These are phyloP conservation scores for Geranomyces michiganensis DNA, from an alignment of 192 early-diverging fungal species.

Conservation along the genomic window DNA sequence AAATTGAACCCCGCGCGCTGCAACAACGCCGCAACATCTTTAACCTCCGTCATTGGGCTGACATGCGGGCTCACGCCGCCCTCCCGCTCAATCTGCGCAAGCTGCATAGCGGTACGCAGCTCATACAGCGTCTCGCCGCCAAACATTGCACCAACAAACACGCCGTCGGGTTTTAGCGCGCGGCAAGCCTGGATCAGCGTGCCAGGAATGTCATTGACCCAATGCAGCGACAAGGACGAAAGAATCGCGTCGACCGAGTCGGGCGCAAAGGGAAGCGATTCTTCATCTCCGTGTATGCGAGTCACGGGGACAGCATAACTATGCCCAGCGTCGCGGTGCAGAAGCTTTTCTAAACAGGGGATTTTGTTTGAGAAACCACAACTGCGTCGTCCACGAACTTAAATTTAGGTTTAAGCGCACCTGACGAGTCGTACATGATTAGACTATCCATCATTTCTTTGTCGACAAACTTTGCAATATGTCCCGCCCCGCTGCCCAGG, in stretches of 20 bases:
- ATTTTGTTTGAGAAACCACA: no score
- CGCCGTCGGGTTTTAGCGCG: conserved; percentile 86
- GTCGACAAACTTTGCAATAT: conserved; percentile 81
- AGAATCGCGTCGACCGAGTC: no score
- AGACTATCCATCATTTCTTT: no score
- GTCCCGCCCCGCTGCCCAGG: conserved; percentile 85
- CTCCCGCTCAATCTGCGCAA: conserved; percentile 90
- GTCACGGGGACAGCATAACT: conserved; percentile 68
- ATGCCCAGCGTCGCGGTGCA: conserved; percentile 56
- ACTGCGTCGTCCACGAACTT: no score
- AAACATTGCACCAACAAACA: conserved; percentile 92
- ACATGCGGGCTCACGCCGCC: conserved; percentile 87
- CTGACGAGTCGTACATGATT: no score
- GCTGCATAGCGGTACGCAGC: conserved; percentile 82
- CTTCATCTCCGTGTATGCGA: conserved; percentile 83
- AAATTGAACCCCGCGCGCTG: conserved; percentile 84
- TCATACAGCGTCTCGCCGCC: conserved; percentile 97
- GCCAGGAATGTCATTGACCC: conserved; percentile 95
- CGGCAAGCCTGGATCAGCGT: conserved; percentile 82
- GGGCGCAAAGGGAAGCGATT: conserved; percentile 75
- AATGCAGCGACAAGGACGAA: no score
- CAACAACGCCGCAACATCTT: conserved; percentile 79
- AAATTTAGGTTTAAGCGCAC: no score
- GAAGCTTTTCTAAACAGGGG: conserved; percentile 43
- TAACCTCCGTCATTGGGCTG: conserved; percentile 82